phyloP scores from a whole-genome alignment of 31 red algal species.

The Asparagopsis taxiformis region DNA sequence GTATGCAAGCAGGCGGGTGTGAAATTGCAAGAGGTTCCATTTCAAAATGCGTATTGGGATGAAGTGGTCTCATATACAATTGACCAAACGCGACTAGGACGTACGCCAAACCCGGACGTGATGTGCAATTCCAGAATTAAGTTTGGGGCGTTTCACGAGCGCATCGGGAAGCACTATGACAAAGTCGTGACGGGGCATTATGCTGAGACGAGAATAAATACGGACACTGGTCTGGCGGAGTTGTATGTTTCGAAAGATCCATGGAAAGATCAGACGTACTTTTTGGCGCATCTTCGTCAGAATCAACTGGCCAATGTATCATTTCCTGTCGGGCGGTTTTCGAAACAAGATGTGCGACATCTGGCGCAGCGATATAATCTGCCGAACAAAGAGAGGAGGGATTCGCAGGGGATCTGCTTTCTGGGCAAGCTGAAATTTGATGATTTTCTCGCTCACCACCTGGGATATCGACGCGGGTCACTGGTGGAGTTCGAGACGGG shows the following conservation, averaged over 20 bases:
- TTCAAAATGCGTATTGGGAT: slow-evolving; percentile 91
- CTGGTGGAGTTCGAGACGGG: slow-evolving; percentile 89
- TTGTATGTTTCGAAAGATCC: slow-evolving; percentile 50
- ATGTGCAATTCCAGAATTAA: slow-evolving; percentile 98
- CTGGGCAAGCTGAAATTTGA: slow-evolving; percentile 94
- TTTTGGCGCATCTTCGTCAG: slow-evolving; percentile 73
- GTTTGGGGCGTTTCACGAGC: slow-evolving; percentile 94
- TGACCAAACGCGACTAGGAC: slow-evolving; percentile 68
- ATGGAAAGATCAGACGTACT: slow-evolving; percentile 98
- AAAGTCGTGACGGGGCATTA: slow-evolving; percentile 83
- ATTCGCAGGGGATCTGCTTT: slow-evolving; percentile 99
- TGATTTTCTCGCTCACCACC: slow-evolving; percentile 86
- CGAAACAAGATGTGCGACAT: slow-evolving; percentile 69
- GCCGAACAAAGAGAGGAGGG: slow-evolving; percentile 70
- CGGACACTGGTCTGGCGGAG: slow-evolving; percentile 23
- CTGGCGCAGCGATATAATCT: slow-evolving; percentile 74
- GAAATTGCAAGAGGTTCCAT: slow-evolving; percentile 46
- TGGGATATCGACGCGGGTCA: slow-evolving; percentile 55
- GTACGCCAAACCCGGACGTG: slow-evolving; percentile 98
- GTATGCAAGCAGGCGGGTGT: slow-evolving; percentile 79
- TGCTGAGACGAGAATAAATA: slow-evolving; percentile 35
- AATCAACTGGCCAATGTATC: slow-evolving; percentile 75
- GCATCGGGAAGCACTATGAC: slow-evolving; percentile 45
- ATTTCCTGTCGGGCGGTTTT: slow-evolving; percentile 84
- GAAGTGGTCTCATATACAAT: slow-evolving; percentile 88